Base-by-base conservation (phyloP, 1,284 basidiomycete species). In the Takashimella tepidaria region DNA sequence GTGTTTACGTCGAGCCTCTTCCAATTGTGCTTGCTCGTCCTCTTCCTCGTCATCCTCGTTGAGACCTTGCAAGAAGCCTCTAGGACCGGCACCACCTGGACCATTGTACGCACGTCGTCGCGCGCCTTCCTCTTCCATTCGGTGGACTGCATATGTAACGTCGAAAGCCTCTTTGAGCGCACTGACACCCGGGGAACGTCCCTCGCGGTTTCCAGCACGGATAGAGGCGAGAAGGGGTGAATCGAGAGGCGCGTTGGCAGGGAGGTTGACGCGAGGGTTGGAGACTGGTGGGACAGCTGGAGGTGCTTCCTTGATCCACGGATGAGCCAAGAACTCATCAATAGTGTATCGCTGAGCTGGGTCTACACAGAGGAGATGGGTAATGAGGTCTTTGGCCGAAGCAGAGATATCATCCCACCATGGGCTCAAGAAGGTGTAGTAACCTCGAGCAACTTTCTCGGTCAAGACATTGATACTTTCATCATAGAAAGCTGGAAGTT, bases 331-430 rank as follows among this genome's bases (percentile, higher is more conserved):
- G 79, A 99, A 99, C 76, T 98, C 92, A 73, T 96, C 92, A 67
- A 99, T 98, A 10, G 93, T 97, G 76, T 90, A 98, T 56, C 96
- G 85, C 73, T 95, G 88, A 3, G 87, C 83, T 0, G 96, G 92
- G 73, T 99, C 93, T 46, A 98, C 91, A 69, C 93, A 97, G 6
- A 99, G 84, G 3, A 99, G 78, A 69, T 98, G 92, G 13, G 86
- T 85, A 66, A 99, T 96, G 42, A 99, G 80, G 64, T 98, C 93
- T 79, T 98, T 98, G 21, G 92, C 92, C 54, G 84, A 83, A 48
- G 80, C 74, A 60, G 87, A 91, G 62, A 98, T 92, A 65, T 96
- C 89, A 69, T 99, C 96, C 96, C 96, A 99, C 92, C 97, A 99
- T 1, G 96, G 96, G 67, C 89, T 93, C 49, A 99, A 78, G 80